These are phyloP conservation scores for Paecilomyces variotii DNA, from an alignment of 2,329 filamentous ascomycete species.

Conservation along the genomic window DNA sequence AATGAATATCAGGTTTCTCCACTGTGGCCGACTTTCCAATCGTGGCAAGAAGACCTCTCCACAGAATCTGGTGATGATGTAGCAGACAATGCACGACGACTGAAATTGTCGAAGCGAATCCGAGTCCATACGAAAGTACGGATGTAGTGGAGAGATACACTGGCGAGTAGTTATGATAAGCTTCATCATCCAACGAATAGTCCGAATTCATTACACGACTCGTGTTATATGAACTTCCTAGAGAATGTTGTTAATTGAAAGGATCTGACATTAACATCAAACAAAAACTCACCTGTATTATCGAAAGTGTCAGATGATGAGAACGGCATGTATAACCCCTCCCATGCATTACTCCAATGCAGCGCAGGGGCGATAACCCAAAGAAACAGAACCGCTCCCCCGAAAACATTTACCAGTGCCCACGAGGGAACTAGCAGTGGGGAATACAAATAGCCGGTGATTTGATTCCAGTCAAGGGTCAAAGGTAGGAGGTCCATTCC, in stretches of 20 bases:
- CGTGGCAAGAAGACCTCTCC: constrained; percentile 39
- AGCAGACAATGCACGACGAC: constrained; percentile 57
- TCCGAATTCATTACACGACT: constrained; percentile 16
- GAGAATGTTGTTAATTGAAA: background rate
- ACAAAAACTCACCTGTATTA: constrained; percentile 5
- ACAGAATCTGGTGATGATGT: constrained; percentile 55
- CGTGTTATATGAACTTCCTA: constrained; percentile 17
- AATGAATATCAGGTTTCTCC: constrained; percentile 38
- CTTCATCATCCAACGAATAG: constrained; percentile 19
- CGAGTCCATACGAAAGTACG: constrained; percentile 57
- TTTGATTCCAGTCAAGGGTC: constrained; percentile 37
- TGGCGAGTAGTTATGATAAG: constrained; percentile 20
- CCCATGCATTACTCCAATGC: constrained; percentile 60
- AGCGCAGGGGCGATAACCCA: constrained; percentile 49
- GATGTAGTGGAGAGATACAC: constrained; percentile 62
- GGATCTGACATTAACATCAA: background rate
- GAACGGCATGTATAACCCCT: constrained; percentile 55
- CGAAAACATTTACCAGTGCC: constrained; percentile 61
- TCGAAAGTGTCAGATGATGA: constrained; percentile 2
- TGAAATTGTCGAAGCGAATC: constrained; percentile 59
- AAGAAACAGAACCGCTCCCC: constrained; percentile 57
- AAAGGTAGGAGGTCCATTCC: constrained; percentile 23
- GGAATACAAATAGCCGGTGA: constrained; percentile 48
- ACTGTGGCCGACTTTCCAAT: constrained; percentile 47
- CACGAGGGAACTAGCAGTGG: constrained; percentile 61